Evolutionary conservation across 1,284 basidiomycete genomes (phyloP).

Genomic region (Naganishia liquefaciens): DNA sequence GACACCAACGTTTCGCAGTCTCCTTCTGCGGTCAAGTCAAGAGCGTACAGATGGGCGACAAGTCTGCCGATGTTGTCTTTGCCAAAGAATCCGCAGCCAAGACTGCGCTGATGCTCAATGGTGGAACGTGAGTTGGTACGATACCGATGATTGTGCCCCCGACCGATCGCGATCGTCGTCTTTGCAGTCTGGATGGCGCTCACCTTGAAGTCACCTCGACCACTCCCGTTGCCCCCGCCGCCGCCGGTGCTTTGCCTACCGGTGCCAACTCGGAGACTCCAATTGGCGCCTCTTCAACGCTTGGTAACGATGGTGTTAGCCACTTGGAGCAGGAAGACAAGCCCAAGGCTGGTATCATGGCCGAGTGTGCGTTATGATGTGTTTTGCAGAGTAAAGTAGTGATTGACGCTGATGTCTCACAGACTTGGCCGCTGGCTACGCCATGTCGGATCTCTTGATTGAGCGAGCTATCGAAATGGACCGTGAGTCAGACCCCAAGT

Average conservation of each 20-base stretch:
- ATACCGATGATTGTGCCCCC: background rate
- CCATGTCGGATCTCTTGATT: conserved; percentile 73
- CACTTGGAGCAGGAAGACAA: conserved; percentile 54
- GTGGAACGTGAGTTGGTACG: conserved; percentile 50
- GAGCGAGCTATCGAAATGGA: conserved; percentile 85
- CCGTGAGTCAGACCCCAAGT: conserved; percentile 57
- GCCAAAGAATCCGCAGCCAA: conserved; percentile 55
- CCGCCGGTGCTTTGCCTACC: conserved; percentile 43
- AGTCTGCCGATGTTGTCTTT: conserved; percentile 53
- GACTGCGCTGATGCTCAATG: conserved; percentile 51
- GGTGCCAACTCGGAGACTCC: conserved; percentile 46
- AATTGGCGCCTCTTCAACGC: conserved; percentile 40
- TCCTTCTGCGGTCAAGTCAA: conserved; percentile 53
- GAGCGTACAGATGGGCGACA: conserved; percentile 50
- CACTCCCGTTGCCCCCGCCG: conserved; percentile 42
- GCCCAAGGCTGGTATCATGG: conserved; percentile 44
- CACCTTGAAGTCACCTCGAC: conserved; percentile 54
- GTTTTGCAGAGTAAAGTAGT: no score
- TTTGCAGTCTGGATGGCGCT: conserved; percentile 49
- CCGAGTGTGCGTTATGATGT: conserved; percentile 39
- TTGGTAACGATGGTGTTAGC: conserved; percentile 32
- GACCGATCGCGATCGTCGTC: background rate
- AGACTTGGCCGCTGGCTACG: conserved; percentile 75
- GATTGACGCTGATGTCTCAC: background rate
- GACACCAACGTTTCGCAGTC: conserved; percentile 2